Evolutionary conservation across 2,329 filamentous ascomycete species (phyloP).

Genomic region (Aspergillus sp.): DNA sequence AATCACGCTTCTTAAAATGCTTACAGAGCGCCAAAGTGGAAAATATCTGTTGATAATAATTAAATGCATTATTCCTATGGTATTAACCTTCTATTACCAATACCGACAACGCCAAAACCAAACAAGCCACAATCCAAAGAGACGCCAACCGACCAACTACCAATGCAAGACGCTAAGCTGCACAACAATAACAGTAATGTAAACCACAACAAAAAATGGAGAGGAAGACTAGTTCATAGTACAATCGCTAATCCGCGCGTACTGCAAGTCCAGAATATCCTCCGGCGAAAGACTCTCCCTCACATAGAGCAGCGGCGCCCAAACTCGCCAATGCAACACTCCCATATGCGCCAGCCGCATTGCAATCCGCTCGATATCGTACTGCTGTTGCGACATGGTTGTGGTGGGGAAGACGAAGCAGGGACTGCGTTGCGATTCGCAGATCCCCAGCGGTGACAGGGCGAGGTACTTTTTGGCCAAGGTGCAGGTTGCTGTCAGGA

Average conservation of each 20-base stretch:
- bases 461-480: constrained; percentile 32
- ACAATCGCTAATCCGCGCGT: not conserved
- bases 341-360: constrained; percentile 75
- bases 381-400: constrained; percentile 20
- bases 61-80: no score
- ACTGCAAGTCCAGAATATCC: constrained; percentile 7
- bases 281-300: constrained; percentile 19
- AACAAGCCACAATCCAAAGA: no score
- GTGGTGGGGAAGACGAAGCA: constrained; percentile 5
- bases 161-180: constrained; percentile 8
- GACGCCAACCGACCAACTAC: not conserved
- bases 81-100: no score
- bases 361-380: constrained; percentile 49
- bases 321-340: constrained; percentile 84
- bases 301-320: constrained; percentile 66
- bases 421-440: constrained; percentile 33
- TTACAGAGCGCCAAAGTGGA: no score
- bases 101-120: no score
- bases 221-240: not conserved
- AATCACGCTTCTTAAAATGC: no score
- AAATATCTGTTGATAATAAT: no score
- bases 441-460: constrained; percentile 39
- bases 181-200: not conserved
- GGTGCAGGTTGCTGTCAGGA: constrained; percentile 24
- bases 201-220: not conserved